These are phyloP conservation scores for Phytophthora pinifolia DNA, from an alignment of 352 stramenopile genomes.

Conservation along the genomic window DNA sequence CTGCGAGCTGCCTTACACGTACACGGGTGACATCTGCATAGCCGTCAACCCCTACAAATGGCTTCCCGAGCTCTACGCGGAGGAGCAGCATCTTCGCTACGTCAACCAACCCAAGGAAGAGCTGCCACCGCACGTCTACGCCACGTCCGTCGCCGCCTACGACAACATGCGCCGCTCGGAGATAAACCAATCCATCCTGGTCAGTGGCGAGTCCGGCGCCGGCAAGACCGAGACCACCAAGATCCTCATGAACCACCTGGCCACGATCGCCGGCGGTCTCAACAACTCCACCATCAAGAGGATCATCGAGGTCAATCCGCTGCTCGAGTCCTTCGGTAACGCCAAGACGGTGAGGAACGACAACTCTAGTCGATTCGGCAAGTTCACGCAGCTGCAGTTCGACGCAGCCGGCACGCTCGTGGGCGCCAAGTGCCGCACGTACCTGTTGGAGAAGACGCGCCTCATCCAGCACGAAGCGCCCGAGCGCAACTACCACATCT, in stretches of 20 bases:
- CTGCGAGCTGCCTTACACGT: constrained; percentile 92
- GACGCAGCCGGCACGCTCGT: constrained; percentile 79
- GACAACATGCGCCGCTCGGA: constrained; percentile 72
- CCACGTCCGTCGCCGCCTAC: constrained; percentile 75
- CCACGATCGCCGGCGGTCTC: constrained; percentile 68
- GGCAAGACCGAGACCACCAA: constrained; percentile 96
- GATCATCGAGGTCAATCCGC: constrained; percentile 97
- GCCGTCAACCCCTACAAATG: constrained; percentile 97
- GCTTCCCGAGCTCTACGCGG: constrained; percentile 84
- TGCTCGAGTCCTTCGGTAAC: constrained; percentile 99
- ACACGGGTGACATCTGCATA: constrained; percentile 97
- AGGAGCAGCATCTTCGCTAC: constrained; percentile 80
- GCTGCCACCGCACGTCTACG: constrained; percentile 79
- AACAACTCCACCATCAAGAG: constrained; percentile 95
- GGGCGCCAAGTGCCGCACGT: constrained; percentile 94
- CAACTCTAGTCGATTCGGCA: constrained; percentile 96
- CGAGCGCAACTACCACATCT: constrained; percentile 98
- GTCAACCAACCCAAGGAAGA: constrained; percentile 73
- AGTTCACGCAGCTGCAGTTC: constrained; percentile 97
- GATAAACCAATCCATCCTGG: constrained; percentile 85
- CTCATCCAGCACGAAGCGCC: constrained; percentile 92
- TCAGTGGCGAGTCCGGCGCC: constrained; percentile 86
- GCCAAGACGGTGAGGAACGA: constrained; percentile 97
- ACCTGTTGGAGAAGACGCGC: constrained; percentile 97
- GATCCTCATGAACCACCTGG: constrained; percentile 90